phyloP scores from a whole-genome alignment of 495 filamentous ascomycete genomes.

The Penicillium simplicissimum region DNA sequence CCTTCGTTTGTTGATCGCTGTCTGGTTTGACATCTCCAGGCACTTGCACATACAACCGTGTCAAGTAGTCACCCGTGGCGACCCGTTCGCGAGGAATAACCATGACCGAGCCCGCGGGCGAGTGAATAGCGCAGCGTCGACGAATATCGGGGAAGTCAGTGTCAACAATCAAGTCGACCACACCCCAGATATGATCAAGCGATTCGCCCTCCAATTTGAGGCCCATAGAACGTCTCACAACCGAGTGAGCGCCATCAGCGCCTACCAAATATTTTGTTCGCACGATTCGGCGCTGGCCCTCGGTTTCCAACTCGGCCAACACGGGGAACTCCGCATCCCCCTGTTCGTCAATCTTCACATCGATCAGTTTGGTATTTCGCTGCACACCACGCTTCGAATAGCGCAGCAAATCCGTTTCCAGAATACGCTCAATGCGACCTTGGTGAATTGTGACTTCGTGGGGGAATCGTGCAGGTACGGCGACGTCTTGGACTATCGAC shows the following conservation, averaged over 20 bases:
- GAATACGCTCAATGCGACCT: constrained; percentile 61
- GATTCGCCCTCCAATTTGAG: constrained; percentile 61
- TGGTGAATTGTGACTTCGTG: constrained; percentile 63
- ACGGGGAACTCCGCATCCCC: constrained; percentile 53
- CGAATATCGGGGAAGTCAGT: constrained; percentile 74
- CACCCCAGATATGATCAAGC: constrained; percentile 66
- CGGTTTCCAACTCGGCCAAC: constrained; percentile 34
- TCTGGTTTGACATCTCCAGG: constrained; percentile 34
- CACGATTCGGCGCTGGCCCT: constrained; percentile 49
- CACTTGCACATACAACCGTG: constrained; percentile 65
- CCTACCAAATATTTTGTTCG: constrained; percentile 67
- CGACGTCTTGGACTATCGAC: constrained; percentile 47
- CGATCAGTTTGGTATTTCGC: constrained; percentile 51
- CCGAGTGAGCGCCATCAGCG: constrained; percentile 66
- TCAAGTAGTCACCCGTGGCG: constrained; percentile 56
- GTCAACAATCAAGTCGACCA: constrained; percentile 64
- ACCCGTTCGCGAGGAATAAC: constrained; percentile 67
- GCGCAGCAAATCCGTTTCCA: constrained; percentile 54
- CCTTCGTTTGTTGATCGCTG: constrained; percentile 12
- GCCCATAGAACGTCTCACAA: constrained; percentile 58
- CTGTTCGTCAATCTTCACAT: constrained; percentile 58
- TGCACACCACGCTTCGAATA: constrained; percentile 54
- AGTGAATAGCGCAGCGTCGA: constrained; percentile 65
- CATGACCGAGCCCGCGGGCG: constrained; percentile 66
- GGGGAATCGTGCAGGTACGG: constrained; percentile 48